Evolutionary conservation across 257 asterid species (phyloP).

Genomic region (Lycium barbarum): DNA sequence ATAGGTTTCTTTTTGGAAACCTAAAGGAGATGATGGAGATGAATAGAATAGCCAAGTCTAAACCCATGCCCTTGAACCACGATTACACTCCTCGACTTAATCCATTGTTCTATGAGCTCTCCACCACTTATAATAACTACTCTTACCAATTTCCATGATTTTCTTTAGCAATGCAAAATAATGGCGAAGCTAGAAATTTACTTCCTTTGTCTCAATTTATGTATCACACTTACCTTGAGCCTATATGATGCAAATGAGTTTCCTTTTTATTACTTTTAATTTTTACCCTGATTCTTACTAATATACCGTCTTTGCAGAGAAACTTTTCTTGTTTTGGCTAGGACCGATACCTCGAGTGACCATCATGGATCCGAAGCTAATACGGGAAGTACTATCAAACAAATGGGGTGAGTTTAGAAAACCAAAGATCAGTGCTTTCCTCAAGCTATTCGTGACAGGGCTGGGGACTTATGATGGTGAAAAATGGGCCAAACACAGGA

Average conservation of each 20-base stretch:
- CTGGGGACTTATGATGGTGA: conserved; percentile 47
- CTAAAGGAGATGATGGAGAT: conserved; percentile 23
- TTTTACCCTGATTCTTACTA: background rate
- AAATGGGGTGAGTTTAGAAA: conserved; percentile 32
- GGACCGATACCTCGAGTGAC: conserved; percentile 33
- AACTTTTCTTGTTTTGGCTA: conserved; percentile 26
- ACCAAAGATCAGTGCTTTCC: conserved; percentile 26
- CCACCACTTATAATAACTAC: conserved; percentile 35
- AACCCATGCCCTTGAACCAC: conserved; percentile 39
- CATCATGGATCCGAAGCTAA: conserved; percentile 40
- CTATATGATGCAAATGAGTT: conserved; percentile 19
- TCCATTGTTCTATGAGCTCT: conserved; percentile 34
- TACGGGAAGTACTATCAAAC: conserved; percentile 29
- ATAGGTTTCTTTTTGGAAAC: conserved; percentile 42
- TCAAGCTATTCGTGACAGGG: conserved; percentile 42
- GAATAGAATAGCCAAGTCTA: conserved; percentile 37
- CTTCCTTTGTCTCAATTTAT: too few species aligned
- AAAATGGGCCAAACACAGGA: conserved; percentile 46
- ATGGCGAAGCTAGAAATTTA: background rate
- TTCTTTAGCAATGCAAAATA: background rate
- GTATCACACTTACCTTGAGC: too few species aligned
- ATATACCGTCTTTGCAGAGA: background rate
- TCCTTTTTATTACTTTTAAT: background rate
- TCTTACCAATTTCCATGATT: background rate
- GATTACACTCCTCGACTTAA: conserved; percentile 32